phyloP scores from a whole-genome alignment of 1,284 basidiomycete species.

The Tetrapyrgos nigripes region DNA sequence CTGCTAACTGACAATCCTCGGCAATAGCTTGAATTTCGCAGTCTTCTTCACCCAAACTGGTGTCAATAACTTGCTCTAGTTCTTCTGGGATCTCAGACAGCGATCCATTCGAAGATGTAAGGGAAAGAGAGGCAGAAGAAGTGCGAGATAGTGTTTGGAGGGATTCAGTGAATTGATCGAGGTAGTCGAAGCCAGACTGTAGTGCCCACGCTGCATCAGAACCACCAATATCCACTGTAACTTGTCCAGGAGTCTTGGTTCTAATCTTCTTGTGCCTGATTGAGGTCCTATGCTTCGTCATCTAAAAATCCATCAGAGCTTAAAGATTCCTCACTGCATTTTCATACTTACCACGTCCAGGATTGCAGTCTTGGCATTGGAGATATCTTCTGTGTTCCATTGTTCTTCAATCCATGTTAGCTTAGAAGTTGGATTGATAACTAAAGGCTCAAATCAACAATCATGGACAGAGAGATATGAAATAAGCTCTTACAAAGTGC shows the following conservation, averaged over 20 bases:
- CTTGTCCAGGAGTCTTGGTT: neutral
- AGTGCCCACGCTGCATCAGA: neutral
- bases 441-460: constrained; percentile 11
- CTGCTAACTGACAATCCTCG: neutral
- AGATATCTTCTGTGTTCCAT: constrained; percentile 20
- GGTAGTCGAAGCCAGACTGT: neutral
- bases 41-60: too few species aligned
- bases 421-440: constrained; percentile 32
- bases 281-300: neutral
- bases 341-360: constrained; percentile 20
- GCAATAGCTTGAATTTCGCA: neutral
- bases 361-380: constrained; percentile 13
- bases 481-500: constrained; percentile 37
- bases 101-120: neutral
- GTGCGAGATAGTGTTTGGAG: neutral
- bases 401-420: constrained; percentile 25
- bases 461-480: neutral
- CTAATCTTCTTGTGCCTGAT: neutral
- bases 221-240: neutral
- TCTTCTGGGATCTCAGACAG: neutral
- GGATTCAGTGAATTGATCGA: neutral
- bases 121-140: neutral
- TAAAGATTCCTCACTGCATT: too few species aligned
- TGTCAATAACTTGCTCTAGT: neutral
- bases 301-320: neutral